Evolutionary conservation across 2,329 filamentous ascomycete genomes (phyloP).

Genomic region (Beauveria caledonica): DNA sequence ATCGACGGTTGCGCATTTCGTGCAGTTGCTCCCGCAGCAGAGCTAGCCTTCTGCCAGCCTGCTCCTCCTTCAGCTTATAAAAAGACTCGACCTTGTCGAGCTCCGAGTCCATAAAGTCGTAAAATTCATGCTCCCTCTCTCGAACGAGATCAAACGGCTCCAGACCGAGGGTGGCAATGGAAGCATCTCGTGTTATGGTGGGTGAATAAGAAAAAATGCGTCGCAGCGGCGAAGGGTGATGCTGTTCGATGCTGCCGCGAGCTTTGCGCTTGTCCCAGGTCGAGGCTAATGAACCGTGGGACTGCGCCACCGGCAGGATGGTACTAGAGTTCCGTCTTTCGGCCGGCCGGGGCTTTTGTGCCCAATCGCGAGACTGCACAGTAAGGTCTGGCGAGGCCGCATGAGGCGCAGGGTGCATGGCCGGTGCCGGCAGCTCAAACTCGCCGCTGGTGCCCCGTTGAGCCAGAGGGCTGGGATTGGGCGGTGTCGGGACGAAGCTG

Average conservation of each 20-base stretch:
- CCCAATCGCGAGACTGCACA: conserved; percentile 2
- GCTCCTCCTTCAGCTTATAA: conserved; percentile 79
- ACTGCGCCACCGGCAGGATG: conserved; percentile 1
- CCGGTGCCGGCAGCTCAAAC: conserved; percentile 48
- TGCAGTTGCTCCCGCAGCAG: conserved; percentile 77
- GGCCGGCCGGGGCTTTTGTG: not conserved
- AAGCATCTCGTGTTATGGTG: conserved; percentile 16
- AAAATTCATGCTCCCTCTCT: conserved; percentile 74
- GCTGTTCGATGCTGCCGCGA: conserved; percentile 16
- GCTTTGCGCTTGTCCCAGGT: not conserved
- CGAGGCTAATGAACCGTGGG: not conserved
- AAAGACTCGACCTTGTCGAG: conserved; percentile 88
- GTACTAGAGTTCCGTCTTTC: not conserved
- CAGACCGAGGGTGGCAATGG: conserved; percentile 28
- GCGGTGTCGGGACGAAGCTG: conserved; percentile 41
- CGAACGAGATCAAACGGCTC: conserved; percentile 54
- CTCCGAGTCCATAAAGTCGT: conserved; percentile 73
- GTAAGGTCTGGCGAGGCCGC: not conserved
- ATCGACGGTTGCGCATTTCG: conserved; percentile 79
- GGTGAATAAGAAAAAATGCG: conserved; percentile 28
- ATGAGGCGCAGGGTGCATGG: conserved; percentile 27
- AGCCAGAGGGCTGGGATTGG: conserved; percentile 19
- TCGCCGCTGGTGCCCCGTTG: conserved; percentile 19
- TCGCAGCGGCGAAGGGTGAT: conserved; percentile 25
- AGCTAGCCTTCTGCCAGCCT: conserved; percentile 64